Percentiles rank a stretch among this genome's conserved stretches.
These are phyloP conservation scores for Ascochyta pisi DNA, from an alignment of 2,329 filamentous ascomycete species.

Conservation along the genomic window DNA sequence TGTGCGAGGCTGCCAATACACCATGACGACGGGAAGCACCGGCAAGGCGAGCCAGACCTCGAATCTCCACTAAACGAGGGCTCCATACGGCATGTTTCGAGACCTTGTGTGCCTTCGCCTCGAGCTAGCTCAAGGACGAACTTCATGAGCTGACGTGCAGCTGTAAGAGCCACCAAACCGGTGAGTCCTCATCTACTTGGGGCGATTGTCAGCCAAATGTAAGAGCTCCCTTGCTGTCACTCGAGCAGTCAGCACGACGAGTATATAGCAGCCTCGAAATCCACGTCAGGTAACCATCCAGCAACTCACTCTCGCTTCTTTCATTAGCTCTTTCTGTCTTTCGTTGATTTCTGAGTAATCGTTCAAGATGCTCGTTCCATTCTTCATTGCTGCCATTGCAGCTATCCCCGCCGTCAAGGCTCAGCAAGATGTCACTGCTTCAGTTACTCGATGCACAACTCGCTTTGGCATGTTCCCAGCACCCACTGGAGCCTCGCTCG, in stretches of 20 bases:
- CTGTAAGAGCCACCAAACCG: neutral
- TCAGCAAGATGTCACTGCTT: slow-evolving; percentile 14
- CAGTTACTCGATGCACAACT: slow-evolving; percentile 23
- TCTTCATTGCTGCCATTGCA: slow-evolving; percentile 27
- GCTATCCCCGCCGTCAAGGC: slow-evolving; percentile 22
- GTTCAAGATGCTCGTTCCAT: slow-evolving; percentile 26
- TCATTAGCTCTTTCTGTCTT: slow-evolving; percentile 15
- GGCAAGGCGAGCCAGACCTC: slow-evolving; percentile 1
- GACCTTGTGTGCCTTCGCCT: slow-evolving; percentile 1
- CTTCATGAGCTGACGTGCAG: slow-evolving; percentile 6
- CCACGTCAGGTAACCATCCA: slow-evolving; percentile 17
- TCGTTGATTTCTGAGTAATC: slow-evolving; percentile 11
- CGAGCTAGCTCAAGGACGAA: neutral
- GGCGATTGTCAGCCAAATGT: neutral
- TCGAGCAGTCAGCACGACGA: neutral
- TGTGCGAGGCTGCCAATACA: slow-evolving; percentile 4
- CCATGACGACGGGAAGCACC: neutral
- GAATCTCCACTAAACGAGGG: neutral
- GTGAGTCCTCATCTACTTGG: slow-evolving; percentile 9
- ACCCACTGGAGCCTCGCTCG: slow-evolving; percentile 17
- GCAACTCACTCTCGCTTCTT: slow-evolving; percentile 28
- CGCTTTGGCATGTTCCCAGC: slow-evolving; percentile 21
- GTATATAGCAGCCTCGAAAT: slow-evolving; percentile 2
- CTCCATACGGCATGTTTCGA: slow-evolving; percentile 4
- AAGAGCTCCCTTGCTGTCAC: slow-evolving; percentile 12